A percentile compares a stretch with the other conserved stretches of the same genome.
These are phyloP conservation scores for Suillus brevipes DNA, from an alignment of 768 basidiomycete species.

Conservation along the genomic window DNA sequence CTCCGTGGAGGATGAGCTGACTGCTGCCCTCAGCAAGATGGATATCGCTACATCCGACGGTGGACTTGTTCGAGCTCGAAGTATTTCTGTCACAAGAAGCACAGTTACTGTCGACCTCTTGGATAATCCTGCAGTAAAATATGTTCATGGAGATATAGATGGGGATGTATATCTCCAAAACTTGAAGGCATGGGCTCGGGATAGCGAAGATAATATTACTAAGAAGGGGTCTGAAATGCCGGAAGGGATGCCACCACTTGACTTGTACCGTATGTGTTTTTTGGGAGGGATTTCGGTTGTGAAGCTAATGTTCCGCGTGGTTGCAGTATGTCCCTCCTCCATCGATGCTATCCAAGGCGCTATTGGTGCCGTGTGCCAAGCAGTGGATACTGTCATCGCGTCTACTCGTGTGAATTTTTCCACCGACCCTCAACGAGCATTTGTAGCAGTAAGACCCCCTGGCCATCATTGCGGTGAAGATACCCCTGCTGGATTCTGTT, in stretches of 20 bases:
- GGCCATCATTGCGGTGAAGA: conserved; percentile 96
- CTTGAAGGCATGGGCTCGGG: conserved; percentile 55
- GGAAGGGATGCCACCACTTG: conserved; percentile 65
- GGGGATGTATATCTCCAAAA: conserved; percentile 67
- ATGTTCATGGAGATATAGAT: conserved; percentile 70
- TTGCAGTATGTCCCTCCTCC: conserved; percentile 74
- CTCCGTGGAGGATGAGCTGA: conserved; percentile 42
- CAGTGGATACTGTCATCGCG: conserved; percentile 67
- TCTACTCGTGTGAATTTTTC: conserved; percentile 17
- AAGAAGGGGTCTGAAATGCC: conserved; percentile 77
- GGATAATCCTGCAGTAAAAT: conserved; percentile 65
- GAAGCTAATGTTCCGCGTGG: background rate
- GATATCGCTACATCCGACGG: conserved; percentile 34
- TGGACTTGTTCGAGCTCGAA: conserved; percentile 18
- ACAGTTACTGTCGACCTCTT: conserved; percentile 55
- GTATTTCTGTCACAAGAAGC: conserved; percentile 45
- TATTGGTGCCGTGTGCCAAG: conserved; percentile 82
- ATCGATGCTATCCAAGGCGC: conserved; percentile 80
- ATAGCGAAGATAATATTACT: conserved; percentile 62
- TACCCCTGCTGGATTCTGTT: conserved; percentile 90
- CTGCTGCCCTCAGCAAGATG: conserved; percentile 46
- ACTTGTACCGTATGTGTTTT: conserved; percentile 69
- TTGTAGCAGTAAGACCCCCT: conserved; percentile 86
- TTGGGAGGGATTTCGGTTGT: background rate
- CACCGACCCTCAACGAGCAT: conserved; percentile 49